Evolutionary conservation across 345 rosid species (phyloP).

Genomic region (Erodium maritimum): DNA sequence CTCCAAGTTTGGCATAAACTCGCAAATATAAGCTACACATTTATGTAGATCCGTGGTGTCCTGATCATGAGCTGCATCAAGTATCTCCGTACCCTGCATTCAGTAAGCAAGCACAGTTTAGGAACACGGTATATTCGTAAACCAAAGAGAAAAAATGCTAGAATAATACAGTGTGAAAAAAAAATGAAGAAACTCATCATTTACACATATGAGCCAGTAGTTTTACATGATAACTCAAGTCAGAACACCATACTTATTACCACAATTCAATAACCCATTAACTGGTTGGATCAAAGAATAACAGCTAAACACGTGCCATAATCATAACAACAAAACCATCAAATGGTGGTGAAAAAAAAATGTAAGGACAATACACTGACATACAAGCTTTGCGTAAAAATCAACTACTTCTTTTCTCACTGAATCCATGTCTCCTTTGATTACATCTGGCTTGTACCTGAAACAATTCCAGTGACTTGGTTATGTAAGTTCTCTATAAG

Average conservation of each 20-base stretch:
- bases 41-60: constrained; percentile 94
- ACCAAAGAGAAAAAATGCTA: not conserved
- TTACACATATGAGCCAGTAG: too few species aligned
- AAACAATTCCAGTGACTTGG: not conserved
- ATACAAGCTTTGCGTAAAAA: constrained; percentile 55
- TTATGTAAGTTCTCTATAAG: constrained; percentile 1
- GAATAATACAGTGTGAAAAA: too few species aligned
- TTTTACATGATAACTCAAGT: not conserved
- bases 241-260: too few species aligned
- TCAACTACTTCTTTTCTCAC: constrained; percentile 47
- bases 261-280: not conserved
- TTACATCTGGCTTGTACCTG: constrained; percentile 72
- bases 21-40: constrained; percentile 44
- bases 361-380: constrained; percentile 3
- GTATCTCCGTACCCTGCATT: constrained; percentile 66
- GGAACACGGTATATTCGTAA: not conserved
- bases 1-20: constrained; percentile 32
- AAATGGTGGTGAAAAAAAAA: not conserved
- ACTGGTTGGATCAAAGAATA: not conserved
- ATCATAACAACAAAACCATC: not conserved
- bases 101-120: constrained; percentile 5
- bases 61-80: constrained; percentile 81
- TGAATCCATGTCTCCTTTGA: constrained; percentile 98
- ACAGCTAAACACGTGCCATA: not conserved
- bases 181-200: too few species aligned